Base-by-base conservation (phyloP, 768 basidiomycete species). In the Rubroboletus pulcherrimus region DNA sequence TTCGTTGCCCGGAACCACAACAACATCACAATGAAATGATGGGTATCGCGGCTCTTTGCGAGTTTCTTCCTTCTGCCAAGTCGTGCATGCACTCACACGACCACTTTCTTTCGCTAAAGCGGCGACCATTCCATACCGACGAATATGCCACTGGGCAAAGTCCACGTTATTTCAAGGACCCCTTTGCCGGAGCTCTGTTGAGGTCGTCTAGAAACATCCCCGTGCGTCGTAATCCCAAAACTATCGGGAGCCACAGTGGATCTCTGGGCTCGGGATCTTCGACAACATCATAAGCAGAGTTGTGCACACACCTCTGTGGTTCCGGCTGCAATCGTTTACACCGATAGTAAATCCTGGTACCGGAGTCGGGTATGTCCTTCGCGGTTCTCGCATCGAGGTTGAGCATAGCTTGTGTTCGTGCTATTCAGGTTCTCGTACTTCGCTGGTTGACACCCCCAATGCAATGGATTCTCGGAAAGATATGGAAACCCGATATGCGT, bases 81-180 rank as follows among this genome's bases (percentile, higher is more conserved):
- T 38, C 17, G 10, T 31, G 10, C 21, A 19, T 4, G 15, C 38
- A 41, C 37, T 53, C 21, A 55, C 21, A 55, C 24, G 12, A 34
- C 21, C 15, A 17, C 19, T 51, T 35, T 83, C 82, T 0, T 33
- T 35, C 29, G 11, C 17, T 8, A 15, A 62, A 76, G 82, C 80
- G 51, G 79, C 74, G 39, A 85, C 79, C 17, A 78, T 89, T 47
- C 84, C 86, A 4, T 72, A 85, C 61, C 74, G 77, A 35, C 76
- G 74, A 40, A 68, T 90, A 34, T 83, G 81, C 51, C 82, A 78
- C 67, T 82, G 88, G 86, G 85, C 86, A n/a, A 91, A 89, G 64
- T 81, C 85, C 29, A 79, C 75, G 0, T 73, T 90, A 63, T 91
- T 90, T n/a, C n/a, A n/a, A n/a, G n/a, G n/a, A n/a, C n/a, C n/a